phyloP scores from a whole-genome alignment of 305 asterid species.

The Caryopteris hybrid region DNA sequence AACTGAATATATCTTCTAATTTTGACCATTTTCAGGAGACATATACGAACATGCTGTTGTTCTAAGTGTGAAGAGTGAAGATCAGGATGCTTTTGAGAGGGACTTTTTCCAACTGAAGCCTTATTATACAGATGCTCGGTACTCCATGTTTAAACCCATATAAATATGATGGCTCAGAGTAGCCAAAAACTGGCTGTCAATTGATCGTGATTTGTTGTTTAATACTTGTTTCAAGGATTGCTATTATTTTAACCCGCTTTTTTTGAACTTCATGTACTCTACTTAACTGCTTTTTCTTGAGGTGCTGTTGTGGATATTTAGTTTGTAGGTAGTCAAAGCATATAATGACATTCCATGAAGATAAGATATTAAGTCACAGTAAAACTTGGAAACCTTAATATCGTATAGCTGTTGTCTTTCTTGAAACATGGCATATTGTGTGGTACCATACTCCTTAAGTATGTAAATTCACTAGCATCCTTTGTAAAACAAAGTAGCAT shows the following conservation, averaged over 20 bases:
- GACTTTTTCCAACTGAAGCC: conserved; percentile 92
- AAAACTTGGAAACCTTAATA: neutral
- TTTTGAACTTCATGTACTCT: neutral
- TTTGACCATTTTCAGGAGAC: conserved; percentile 55
- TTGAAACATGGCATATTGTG: neutral
- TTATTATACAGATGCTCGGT: conserved; percentile 87
- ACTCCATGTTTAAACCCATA: conserved; percentile 12
- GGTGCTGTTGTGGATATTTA: neutral
- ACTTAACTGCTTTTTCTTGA: neutral
- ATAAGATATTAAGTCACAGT: neutral
- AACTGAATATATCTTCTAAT: conserved; percentile 2
- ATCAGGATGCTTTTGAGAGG: conserved; percentile 89
- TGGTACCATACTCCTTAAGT: neutral
- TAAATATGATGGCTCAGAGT: neutral
- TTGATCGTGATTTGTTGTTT: neutral
- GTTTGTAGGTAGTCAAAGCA: neutral
- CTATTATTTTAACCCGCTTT: neutral
- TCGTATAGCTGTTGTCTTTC: neutral
- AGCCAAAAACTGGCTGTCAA: neutral
- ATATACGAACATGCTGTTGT: conserved; percentile 93
- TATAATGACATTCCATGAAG: neutral
- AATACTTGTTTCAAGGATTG: neutral
- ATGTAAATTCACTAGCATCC: neutral
- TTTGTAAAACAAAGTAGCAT: neutral
- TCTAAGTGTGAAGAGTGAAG: conserved; percentile 86